Base-by-base conservation (phyloP, 2,329 filamentous ascomycete genomes). In the Calonectria pteridis region DNA sequence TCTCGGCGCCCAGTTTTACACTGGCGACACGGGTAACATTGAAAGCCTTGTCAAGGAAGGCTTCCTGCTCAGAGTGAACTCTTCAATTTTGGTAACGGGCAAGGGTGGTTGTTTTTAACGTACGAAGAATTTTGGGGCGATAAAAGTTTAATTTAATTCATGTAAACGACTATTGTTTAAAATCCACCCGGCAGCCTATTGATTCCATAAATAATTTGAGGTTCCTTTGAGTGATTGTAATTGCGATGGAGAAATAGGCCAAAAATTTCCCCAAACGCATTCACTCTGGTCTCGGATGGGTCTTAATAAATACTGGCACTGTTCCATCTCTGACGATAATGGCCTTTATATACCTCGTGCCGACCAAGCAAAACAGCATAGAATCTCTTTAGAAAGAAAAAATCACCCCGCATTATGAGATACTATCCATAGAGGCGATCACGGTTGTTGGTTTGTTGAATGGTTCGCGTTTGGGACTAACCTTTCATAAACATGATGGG, bases 1-100 rank as follows among this genome's bases (percentile, higher is more conserved):
- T 0, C 82, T 87, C 46, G 88, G 88, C 23, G 76, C 80, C 2
- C 80, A 81, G 67, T 81, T 81, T 26, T 81, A 74, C 9, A 81
- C 43, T 78, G 86, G 53, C 83, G 81, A 76, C 13, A 31, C 72
- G 7, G 78, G 78, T 1, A 80, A 78, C 20, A 69, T 80, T 58
- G 70, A 77, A 62, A 67, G 65, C 6, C 28, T 80, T 23, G 70
- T 80, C 64, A 67, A 75, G 26, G 67, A 78, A 5, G 79, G 71
- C 0, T 80, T 74, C 31, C 29, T 80, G 31, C 35, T 71, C 9
- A 64, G 71, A 2, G 77, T 77, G 46, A 64, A 79, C 14, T 49
- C 78, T 2, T 67, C 69, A 2, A 46, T 78, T 64, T 74, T 81
- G 46, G 67, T 78, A 4, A 49, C 68, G 5, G 75, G 68, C 3